Percentiles rank a stretch among this genome's conserved stretches.
Evolutionary conservation across 768 basidiomycete genomes (phyloP).

Genomic region (Trametes meyenii): DNA sequence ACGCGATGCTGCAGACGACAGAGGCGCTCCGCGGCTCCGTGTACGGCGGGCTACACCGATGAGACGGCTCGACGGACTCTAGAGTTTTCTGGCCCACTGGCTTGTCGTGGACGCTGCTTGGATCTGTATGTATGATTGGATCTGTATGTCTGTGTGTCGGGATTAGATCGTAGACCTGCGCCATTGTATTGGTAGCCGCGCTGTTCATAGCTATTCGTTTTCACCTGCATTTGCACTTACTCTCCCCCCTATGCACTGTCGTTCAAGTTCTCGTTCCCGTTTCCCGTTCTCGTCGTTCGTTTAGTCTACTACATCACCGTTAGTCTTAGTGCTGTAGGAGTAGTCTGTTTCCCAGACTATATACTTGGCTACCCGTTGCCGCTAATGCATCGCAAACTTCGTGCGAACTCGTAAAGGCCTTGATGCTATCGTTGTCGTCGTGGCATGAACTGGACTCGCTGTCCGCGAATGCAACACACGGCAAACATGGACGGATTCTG

Average conservation of each 20-base stretch:
- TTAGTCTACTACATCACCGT: not conserved
- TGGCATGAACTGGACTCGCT: not conserved
- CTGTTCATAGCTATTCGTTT: slow-evolving; percentile 2
- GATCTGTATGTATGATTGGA: not conserved
- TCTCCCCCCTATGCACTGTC: not conserved
- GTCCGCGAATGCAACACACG: not conserved
- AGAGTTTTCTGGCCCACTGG: not conserved
- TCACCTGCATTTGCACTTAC: not conserved
- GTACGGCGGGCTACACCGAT: not conserved
- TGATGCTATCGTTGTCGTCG: not conserved
- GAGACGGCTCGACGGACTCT: not conserved
- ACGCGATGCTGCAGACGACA: slow-evolving; percentile 15
- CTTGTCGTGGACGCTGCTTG: not conserved
- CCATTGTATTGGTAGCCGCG: slow-evolving; percentile 6
- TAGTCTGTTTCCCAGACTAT: not conserved
- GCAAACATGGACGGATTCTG: too few relatives aligned
- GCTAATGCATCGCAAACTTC: not conserved
- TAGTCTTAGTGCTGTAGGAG: not conserved
- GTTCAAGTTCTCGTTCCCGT: not conserved
- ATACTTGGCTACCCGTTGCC: not conserved
- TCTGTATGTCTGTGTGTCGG: not conserved
- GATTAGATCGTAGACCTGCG: not conserved
- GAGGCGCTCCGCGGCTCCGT: slow-evolving; percentile 10
- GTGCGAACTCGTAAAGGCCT: not conserved
- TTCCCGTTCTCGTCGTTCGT: not conserved